phyloP scores from a whole-genome alignment of 306 rosid species.

The Castanospermum australe region DNA sequence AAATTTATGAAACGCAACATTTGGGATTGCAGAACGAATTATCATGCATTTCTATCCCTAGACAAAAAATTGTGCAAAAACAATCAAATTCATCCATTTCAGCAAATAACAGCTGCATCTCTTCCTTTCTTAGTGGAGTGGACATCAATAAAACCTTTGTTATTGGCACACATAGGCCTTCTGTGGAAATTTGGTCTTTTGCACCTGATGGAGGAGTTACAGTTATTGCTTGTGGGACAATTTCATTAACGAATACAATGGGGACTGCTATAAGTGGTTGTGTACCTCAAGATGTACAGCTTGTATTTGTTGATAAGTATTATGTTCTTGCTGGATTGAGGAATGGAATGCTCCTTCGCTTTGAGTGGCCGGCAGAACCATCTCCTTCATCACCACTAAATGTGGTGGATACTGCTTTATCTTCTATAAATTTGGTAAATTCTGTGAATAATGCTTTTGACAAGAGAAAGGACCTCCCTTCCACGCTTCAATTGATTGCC shows the following conservation, averaged over 20 bases:
- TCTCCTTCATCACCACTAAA: conserved; percentile 45
- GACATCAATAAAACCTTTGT: conserved; percentile 61
- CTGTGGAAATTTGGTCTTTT: conserved; percentile 72
- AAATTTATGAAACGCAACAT: conserved; percentile 81
- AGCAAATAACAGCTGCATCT: conserved; percentile 32
- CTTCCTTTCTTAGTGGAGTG: conserved; percentile 51
- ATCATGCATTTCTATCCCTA: conserved; percentile 90
- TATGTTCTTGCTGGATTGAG: conserved; percentile 89
- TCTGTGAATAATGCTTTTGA: conserved; percentile 34
- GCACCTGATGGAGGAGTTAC: conserved; percentile 53
- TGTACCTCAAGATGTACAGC: conserved; percentile 92
- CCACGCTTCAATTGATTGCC: conserved; percentile 81
- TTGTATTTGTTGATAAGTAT: conserved; percentile 72
- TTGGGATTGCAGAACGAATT: conserved; percentile 74
- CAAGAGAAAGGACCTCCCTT: conserved; percentile 44
- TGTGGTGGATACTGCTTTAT: conserved; percentile 41
- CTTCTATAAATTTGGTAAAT: conserved; percentile 47
- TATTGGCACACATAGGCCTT: conserved; percentile 92
- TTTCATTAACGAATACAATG: conserved; percentile 58
- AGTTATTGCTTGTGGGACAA: conserved; percentile 71
- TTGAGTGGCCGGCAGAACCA: conserved; percentile 75
- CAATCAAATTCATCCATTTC: conserved; percentile 35
- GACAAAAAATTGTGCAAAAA: conserved; percentile 40
- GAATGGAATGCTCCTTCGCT: conserved; percentile 95
- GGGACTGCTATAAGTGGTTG: conserved; percentile 86